Conservation (phyloP, 176 grass and related monocot genomes). For the Triticum monococcum region DNA sequence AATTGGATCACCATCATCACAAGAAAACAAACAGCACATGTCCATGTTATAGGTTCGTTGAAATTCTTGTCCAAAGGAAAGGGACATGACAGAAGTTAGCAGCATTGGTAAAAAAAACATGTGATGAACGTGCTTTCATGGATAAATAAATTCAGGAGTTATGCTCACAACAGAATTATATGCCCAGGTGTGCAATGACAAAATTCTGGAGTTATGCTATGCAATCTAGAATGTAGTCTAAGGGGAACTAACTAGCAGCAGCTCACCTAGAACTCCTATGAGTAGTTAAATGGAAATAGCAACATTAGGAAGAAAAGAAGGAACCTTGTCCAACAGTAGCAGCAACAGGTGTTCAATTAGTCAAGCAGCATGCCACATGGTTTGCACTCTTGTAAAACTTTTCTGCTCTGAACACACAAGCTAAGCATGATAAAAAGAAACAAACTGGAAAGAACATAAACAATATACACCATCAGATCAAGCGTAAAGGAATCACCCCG, state of each 20-base stretch:
- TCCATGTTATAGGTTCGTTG: no score
- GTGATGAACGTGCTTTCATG: no score
- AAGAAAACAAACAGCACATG: neutral
- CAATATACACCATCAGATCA: no score
- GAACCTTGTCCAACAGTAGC: no score
- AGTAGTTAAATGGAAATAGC: neutral
- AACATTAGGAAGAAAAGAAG: neutral
- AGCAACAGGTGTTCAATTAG: neutral
- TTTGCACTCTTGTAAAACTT: no score
- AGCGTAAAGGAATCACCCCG: no score
- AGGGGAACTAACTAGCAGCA: neutral
- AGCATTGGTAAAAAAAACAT: no score
- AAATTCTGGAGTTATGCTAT: neutral
- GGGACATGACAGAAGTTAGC: neutral
- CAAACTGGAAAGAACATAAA: no score
- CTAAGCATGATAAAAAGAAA: neutral
- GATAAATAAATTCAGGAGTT: no score
- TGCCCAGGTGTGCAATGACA: no score
- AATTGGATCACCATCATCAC: neutral
- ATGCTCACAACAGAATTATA: no score
- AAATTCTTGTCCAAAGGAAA: no score
- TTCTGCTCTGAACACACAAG: neutral
- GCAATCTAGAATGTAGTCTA: neutral
- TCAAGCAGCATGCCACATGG: neutral
- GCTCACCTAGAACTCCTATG: neutral